Evolutionary conservation across 768 basidiomycete species (phyloP).

Genomic region (Favolaschia claudopus): DNA sequence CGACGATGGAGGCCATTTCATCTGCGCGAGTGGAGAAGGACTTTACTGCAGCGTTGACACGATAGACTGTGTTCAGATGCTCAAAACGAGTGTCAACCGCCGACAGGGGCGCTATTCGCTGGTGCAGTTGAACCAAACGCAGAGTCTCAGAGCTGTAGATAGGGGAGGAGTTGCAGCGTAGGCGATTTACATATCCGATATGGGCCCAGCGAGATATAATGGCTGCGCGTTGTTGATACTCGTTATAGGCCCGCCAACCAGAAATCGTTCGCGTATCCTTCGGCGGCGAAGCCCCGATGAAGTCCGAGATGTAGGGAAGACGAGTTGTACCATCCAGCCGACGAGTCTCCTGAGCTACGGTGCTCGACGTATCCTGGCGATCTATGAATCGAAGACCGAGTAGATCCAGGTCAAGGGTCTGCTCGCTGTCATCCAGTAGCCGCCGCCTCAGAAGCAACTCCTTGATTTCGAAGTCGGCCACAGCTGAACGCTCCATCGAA

Average conservation of each 20-base stretch:
- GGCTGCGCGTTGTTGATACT: slow-evolving; percentile 56
- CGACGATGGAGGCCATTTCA: slow-evolving; percentile 59
- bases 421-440: slow-evolving; percentile 62
- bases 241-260: slow-evolving; percentile 68
- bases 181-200: slow-evolving; percentile 74
- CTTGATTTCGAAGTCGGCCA: slow-evolving; percentile 85
- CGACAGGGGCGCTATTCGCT: slow-evolving; percentile 61
- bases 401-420: slow-evolving; percentile 65
- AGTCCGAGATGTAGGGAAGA: slow-evolving; percentile 60
- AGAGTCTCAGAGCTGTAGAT: slow-evolving; percentile 59
- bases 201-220: slow-evolving; percentile 71
- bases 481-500: slow-evolving; percentile 75
- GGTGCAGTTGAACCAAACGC: slow-evolving; percentile 44
- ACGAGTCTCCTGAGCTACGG: slow-evolving; percentile 61
- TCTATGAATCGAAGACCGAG: slow-evolving; percentile 71
- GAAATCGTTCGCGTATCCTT: slow-evolving; percentile 77
- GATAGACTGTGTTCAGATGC: slow-evolving; percentile 52
- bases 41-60: slow-evolving; percentile 59
- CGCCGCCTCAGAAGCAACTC: slow-evolving; percentile 85
- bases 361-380: slow-evolving; percentile 57
- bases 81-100: slow-evolving; percentile 44
- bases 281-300: slow-evolving; percentile 71
- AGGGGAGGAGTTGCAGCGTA: slow-evolving; percentile 65
- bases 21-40: slow-evolving; percentile 69
- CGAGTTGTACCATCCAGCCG: slow-evolving; percentile 65